Evolutionary conservation across 352 stramenopile species (phyloP).

Genomic region (Globisporangium recalcitrans): DNA sequence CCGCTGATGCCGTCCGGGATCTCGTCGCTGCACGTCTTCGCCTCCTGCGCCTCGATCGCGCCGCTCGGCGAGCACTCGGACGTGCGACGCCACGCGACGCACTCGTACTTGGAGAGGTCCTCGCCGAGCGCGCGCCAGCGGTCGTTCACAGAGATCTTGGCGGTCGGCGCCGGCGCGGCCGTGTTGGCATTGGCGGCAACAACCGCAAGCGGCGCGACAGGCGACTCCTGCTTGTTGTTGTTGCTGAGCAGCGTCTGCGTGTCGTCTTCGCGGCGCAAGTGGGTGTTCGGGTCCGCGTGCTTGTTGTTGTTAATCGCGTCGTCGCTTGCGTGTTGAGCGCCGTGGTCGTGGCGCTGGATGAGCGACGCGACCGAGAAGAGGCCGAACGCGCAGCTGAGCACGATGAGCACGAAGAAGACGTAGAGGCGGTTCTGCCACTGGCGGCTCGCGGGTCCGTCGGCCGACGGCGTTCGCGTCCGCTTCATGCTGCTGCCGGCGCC

Average conservation of each 20-base stretch:
- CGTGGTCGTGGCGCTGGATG: constrained; percentile 39
- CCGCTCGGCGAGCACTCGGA: constrained; percentile 37
- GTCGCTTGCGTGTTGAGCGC: background rate
- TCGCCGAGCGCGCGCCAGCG: constrained; percentile 10
- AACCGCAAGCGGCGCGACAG: background rate
- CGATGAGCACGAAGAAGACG: constrained; percentile 35
- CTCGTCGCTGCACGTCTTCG: constrained; percentile 32
- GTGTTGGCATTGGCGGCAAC: background rate
- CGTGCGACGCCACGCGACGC: constrained; percentile 46
- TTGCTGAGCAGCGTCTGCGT: constrained; percentile 11
- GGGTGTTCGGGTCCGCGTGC: constrained; percentile 7
- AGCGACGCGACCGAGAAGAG: constrained; percentile 51
- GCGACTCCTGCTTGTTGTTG: background rate
- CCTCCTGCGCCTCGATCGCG: constrained; percentile 21
- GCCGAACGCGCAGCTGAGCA: constrained; percentile 46
- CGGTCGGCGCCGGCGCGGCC: background rate
- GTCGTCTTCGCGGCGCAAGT: constrained; percentile 15
- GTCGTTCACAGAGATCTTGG: constrained; percentile 12
- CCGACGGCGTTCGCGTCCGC: background rate
- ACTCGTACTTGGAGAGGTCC: constrained; percentile 42
- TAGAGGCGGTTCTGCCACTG: constrained; percentile 18
- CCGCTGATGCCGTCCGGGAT: constrained; percentile 40
- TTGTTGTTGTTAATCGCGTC: constrained; percentile 3
- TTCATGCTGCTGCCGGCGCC: background rate
- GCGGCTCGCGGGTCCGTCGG: background rate